phyloP scores from a whole-genome alignment of 2,329 filamentous ascomycete species.

The Microcera coccophila region DNA sequence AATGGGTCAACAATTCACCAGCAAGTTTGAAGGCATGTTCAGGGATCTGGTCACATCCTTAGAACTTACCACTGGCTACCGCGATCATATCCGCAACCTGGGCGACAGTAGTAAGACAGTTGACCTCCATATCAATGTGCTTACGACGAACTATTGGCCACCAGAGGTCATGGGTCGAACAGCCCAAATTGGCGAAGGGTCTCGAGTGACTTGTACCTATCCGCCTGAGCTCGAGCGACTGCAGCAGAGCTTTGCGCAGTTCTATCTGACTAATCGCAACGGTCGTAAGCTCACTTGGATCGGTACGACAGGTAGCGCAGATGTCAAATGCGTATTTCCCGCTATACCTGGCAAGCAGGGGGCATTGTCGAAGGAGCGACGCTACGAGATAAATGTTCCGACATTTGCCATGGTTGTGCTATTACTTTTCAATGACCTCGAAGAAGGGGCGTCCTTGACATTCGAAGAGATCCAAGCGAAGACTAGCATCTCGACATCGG shows the following conservation, averaged over 20 bases:
- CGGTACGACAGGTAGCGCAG: constrained; percentile 68
- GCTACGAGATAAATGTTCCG: constrained; percentile 86
- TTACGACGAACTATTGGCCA: constrained; percentile 95
- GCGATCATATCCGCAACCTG: constrained; percentile 56
- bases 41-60: constrained; percentile 88
- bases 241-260: constrained; percentile 81
- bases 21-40: constrained; percentile 95
- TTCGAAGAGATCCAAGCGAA: constrained; percentile 78
- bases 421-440: constrained; percentile 80
- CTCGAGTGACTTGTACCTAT: constrained; percentile 58
- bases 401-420: constrained; percentile 91
- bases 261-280: constrained; percentile 81
- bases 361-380: constrained; percentile 58
- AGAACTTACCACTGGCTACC: constrained; percentile 76
- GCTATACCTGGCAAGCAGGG: constrained; percentile 66
- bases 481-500: constrained; percentile 72
- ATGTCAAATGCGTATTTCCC: constrained; percentile 76
- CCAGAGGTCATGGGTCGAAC: constrained; percentile 74
- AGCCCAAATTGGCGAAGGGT: constrained; percentile 47
- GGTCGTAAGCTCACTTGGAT: constrained; percentile 87
- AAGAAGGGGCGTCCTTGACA: constrained; percentile 46
- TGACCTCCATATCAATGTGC: constrained; percentile 77
- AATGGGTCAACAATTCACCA: constrained; percentile 88
- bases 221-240: constrained; percentile 70
- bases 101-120: constrained; percentile 51